phyloP scores from a whole-genome alignment of 768 basidiomycete genomes.

The Asterophora lycoperdoides region DNA sequence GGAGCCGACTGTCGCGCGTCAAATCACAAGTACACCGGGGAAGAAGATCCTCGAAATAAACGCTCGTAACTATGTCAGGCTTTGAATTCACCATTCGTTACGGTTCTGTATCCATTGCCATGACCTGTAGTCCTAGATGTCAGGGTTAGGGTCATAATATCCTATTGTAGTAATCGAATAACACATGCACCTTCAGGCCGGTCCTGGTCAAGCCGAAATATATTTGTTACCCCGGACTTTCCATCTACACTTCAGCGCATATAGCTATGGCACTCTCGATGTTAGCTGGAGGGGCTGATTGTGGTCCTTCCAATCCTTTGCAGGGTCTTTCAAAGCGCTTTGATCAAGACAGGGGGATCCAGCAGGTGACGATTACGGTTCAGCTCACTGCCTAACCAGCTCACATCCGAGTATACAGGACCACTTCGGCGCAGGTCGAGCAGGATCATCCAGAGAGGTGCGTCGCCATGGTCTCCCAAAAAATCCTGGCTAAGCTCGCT shows the following conservation, averaged over 20 bases:
- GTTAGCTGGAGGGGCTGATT: conserved; percentile 74
- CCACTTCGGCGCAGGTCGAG: conserved; percentile 56
- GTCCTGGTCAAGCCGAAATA: conserved; percentile 2
- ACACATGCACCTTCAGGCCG: conserved; percentile 11
- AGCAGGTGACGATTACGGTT: conserved; percentile 51
- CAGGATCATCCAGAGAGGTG: conserved; percentile 63
- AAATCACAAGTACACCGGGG: conserved; percentile 34
- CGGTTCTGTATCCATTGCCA: not conserved
- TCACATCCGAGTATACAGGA: conserved; percentile 44
- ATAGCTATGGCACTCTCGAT: conserved; percentile 70
- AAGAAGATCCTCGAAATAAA: conserved; percentile 22
- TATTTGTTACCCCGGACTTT: not conserved
- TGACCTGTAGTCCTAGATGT: conserved; percentile 12
- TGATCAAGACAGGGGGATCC: conserved; percentile 71
- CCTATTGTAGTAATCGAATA: conserved; percentile 20
- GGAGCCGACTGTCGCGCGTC: conserved; percentile 68
- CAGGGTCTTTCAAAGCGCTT: conserved; percentile 77
- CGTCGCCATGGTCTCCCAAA: conserved; percentile 12
- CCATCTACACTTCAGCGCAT: not conserved
- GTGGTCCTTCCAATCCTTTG: conserved; percentile 81
- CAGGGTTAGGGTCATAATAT: conserved; percentile 19
- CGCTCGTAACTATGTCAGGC: conserved; percentile 10
- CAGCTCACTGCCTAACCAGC: conserved; percentile 7
- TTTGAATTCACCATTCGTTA: not conserved
- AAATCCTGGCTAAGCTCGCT: conserved; percentile 3